phyloP scores from a whole-genome alignment of 257 asterid genomes.

The Nicotiana tabacum region DNA sequence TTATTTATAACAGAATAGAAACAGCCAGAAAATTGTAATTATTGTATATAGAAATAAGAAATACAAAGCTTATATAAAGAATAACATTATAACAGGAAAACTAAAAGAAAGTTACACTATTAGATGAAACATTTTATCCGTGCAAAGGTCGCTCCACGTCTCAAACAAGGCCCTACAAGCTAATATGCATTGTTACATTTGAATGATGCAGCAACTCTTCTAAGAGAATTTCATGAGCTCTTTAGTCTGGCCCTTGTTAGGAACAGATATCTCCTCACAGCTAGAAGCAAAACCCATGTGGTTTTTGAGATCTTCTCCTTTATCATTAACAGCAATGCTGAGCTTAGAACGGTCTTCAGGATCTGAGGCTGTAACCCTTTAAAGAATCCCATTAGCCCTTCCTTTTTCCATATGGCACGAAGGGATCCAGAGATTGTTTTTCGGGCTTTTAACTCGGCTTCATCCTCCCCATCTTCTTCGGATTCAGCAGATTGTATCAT shows the following conservation, averaged over 20 bases:
- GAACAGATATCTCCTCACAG: constrained; percentile 46
- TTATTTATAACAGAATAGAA: not conserved
- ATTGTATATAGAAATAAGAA: not conserved
- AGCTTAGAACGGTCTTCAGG: constrained; percentile 77
- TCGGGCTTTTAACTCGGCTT: constrained; percentile 29
- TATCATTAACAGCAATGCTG: constrained; percentile 83
- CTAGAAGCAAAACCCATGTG: constrained; percentile 76
- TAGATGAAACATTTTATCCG: not conserved
- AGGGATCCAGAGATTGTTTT: constrained; percentile 58
- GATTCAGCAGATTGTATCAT: constrained; percentile 76
- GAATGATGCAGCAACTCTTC: not conserved
- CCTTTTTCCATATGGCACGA: constrained; percentile 60
- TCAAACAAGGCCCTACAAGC: not conserved
- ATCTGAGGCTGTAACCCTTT: constrained; percentile 87
- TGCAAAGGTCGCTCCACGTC: not conserved
- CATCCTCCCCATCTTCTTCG: constrained; percentile 41
- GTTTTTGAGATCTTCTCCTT: constrained; percentile 80
- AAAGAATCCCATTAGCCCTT: constrained; percentile 75
- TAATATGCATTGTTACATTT: not conserved
- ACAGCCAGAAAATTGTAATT: not conserved
- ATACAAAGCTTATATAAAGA: not conserved
- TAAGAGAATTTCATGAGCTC: constrained; percentile 32
- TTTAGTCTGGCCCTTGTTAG: constrained; percentile 46
- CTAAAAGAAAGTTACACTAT: not conserved
- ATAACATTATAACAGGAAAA: not conserved